Conservation (phyloP, 495 filamentous ascomycete genomes). For the Neurospora tetraspora region DNA sequence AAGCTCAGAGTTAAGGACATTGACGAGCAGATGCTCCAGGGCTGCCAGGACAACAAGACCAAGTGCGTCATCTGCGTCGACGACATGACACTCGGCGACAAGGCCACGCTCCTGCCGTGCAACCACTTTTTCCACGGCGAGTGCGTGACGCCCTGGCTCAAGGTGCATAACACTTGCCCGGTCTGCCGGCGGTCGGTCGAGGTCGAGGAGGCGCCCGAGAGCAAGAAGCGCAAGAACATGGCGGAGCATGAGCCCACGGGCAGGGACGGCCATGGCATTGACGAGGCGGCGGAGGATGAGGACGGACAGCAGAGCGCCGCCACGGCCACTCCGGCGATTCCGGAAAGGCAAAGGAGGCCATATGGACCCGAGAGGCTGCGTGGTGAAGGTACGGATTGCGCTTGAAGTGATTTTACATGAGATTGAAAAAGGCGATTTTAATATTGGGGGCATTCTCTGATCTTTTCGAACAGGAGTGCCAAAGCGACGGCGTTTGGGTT, state of each 20-base stretch:
- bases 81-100: conserved; percentile 57
- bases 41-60: conserved; percentile 35
- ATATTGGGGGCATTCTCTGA: neutral
- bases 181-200: conserved; percentile 71
- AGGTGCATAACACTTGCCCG: conserved; percentile 78
- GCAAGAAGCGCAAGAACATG: neutral
- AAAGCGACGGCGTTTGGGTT: neutral
- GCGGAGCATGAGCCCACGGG: neutral
- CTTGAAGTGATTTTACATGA: neutral
- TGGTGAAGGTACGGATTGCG: neutral
- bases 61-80: conserved; percentile 93
- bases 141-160: conserved; percentile 68
- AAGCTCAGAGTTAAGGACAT: conserved; percentile 57
- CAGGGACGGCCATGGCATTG: neutral
- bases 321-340: neutral
- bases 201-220: conserved; percentile 2
- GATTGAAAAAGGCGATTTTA: neutral
- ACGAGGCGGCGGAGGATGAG: neutral
- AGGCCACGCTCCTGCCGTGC: conserved; percentile 73
- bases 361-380: neutral
- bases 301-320: neutral
- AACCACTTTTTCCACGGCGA: conserved; percentile 78
- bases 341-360: neutral
- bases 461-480: neutral
- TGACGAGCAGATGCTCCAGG: conserved; percentile 47